Base-by-base conservation (phyloP, 257 asterid species). In the Plantago major region DNA sequence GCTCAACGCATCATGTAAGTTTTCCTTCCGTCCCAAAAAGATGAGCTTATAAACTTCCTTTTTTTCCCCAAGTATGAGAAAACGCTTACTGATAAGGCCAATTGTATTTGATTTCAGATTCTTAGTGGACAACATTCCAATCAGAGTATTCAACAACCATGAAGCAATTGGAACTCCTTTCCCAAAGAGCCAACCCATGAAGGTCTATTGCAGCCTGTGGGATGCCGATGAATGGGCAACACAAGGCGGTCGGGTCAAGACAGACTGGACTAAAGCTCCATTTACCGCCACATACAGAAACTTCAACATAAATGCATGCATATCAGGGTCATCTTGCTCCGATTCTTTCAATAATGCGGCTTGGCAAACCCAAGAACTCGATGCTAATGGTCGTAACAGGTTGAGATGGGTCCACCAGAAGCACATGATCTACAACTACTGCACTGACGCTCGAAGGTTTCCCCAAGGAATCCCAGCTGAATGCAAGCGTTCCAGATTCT, bases 351-450 rank as follows among this genome's bases (percentile, higher is more conserved):
- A 2, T 53, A 74, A 0, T 42, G 64, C n/a, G 59, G 55, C 58
- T 3, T 78, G 81, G 84, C 67, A 68, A 55, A 69, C 69, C 3
- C 84, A 75, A 15, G 81, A 45, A 19, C 73, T 75, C 12, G 81
- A 75, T 33, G 62, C 60, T 12, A 72, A 48, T 22, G 81, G 68
- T 13, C 65, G 74, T 28, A 79, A 68, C 42, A 65, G 76, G 37
- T 42, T 79, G 43, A 47, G 76, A 56, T 79, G 84, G 84, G 76
- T 79, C 4, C 76, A 75, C 33, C 68, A 73, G 48, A 74, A 54
- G 33, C 65, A 63, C 9, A 67, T 75, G 74, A 26, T 72, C 44
- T 72, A 79, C 52, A 72, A 75, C 46, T 79, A 79, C 30, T 79
- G 84, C 16, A 22, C 62, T 42, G 84, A 79, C 63, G 11, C 7